Evolutionary conservation across 345 rosid species (phyloP).

Genomic region (Acer negundo): DNA sequence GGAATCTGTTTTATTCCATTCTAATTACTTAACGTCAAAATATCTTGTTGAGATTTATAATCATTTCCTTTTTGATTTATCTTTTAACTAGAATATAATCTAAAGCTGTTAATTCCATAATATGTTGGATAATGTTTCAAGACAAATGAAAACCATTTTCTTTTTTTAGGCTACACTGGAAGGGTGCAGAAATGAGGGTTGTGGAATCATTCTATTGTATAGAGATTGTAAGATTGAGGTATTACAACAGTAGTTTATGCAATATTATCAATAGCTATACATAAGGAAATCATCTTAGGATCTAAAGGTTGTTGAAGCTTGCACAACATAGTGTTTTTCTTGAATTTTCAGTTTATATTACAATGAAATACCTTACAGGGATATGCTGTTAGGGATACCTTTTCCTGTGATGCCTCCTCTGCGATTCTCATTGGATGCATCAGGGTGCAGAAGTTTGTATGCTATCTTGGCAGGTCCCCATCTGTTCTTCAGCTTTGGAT

Average conservation of each 20-base stretch:
- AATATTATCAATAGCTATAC: not conserved
- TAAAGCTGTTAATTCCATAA: not conserved
- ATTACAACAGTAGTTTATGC: not conserved
- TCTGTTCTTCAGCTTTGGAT: conserved; percentile 50
- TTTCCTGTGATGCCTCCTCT: conserved; percentile 38
- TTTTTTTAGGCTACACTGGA: not conserved
- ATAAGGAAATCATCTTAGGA: not conserved
- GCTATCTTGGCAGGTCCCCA: conserved; percentile 50
- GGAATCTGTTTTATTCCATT: too few relatives aligned
- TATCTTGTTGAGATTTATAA: not conserved
- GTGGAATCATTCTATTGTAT: not conserved
- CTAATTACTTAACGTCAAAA: not conserved
- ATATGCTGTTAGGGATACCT: conserved; percentile 63
- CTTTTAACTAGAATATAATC: not conserved
- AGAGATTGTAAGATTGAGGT: not conserved
- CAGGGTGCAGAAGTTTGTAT: conserved; percentile 48
- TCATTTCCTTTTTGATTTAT: not conserved
- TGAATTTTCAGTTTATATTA: not conserved
- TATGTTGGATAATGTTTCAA: not conserved
- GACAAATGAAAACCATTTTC: not conserved
- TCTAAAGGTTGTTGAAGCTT: not conserved
- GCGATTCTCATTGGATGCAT: conserved; percentile 26
- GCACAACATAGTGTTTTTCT: not conserved
- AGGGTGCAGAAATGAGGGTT: not conserved
- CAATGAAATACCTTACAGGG: conserved; percentile 29